phyloP scores from a whole-genome alignment of 2,329 filamentous ascomycete genomes.

The Cercospora zeae-maydis region DNA sequence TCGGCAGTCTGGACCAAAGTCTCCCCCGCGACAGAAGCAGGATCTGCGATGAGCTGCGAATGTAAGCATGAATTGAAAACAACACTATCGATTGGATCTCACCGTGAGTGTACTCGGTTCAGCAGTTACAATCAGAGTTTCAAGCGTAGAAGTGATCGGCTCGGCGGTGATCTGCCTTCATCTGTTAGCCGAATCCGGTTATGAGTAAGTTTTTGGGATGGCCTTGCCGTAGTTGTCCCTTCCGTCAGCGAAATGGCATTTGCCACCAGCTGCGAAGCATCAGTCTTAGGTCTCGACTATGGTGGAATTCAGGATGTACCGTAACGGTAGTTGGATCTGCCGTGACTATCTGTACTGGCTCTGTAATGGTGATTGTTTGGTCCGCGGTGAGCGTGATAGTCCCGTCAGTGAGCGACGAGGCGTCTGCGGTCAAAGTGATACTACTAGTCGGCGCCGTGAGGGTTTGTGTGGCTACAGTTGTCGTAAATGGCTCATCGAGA shows the following conservation, averaged over 20 bases:
- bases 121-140: neutral
- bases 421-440: neutral
- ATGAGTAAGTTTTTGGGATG: neutral
- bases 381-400: neutral
- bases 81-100: neutral
- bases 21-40: neutral
- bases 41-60: neutral
- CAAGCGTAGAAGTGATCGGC: neutral
- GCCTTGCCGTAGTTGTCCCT: neutral
- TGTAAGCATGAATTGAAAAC: neutral
- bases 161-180: neutral
- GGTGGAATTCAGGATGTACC: neutral
- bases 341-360: neutral
- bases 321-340: neutral
- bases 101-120: neutral
- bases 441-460: neutral
- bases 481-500: neutral
- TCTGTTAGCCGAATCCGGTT: neutral
- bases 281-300: neutral
- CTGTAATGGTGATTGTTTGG: neutral
- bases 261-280: neutral
- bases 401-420: neutral
- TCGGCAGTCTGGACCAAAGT: neutral
- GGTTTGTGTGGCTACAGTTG: neutral
- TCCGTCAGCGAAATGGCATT: neutral